A percentile compares a stretch with the other conserved stretches of the same genome.
phyloP scores from a whole-genome alignment of 2,329 filamentous ascomycete genomes.

The Penicillium sp. region DNA sequence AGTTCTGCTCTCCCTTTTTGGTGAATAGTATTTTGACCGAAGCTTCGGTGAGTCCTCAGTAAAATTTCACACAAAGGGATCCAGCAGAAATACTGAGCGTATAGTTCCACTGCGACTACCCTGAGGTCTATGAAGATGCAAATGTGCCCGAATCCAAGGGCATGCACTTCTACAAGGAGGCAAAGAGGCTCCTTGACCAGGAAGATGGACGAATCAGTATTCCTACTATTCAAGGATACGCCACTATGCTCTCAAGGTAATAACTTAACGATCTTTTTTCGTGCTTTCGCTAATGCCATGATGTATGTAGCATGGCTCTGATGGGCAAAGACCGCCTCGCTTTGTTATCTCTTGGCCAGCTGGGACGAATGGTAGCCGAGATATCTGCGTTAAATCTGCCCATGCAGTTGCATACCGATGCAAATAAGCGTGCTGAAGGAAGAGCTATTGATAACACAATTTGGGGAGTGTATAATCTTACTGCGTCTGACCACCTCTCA shows the following conservation, averaged over 20 bases:
- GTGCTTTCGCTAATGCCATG: background rate
- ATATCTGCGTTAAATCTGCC: constrained; percentile 16
- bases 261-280: background rate
- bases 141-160: constrained; percentile 21
- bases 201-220: constrained; percentile 29
- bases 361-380: constrained; percentile 23
- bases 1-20: constrained; percentile 33
- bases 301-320: constrained; percentile 24
- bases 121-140: constrained; percentile 20
- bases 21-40: constrained; percentile 32
- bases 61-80: background rate
- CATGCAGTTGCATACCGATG: constrained; percentile 15
- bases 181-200: constrained; percentile 26
- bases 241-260: constrained; percentile 28
- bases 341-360: constrained; percentile 26
- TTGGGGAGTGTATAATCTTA: constrained; percentile 16
- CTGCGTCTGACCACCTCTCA: constrained; percentile 13
- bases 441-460: constrained; percentile 12
- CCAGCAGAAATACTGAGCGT: background rate
- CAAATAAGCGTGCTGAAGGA: constrained; percentile 16
- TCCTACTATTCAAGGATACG: constrained; percentile 28
- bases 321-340: constrained; percentile 30
- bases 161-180: constrained; percentile 32
- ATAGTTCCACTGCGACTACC: constrained; percentile 27
- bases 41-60: constrained; percentile 24